Base-by-base conservation (phyloP, 2,329 filamentous ascomycete genomes). In the Pestalotiopsis sp. region DNA sequence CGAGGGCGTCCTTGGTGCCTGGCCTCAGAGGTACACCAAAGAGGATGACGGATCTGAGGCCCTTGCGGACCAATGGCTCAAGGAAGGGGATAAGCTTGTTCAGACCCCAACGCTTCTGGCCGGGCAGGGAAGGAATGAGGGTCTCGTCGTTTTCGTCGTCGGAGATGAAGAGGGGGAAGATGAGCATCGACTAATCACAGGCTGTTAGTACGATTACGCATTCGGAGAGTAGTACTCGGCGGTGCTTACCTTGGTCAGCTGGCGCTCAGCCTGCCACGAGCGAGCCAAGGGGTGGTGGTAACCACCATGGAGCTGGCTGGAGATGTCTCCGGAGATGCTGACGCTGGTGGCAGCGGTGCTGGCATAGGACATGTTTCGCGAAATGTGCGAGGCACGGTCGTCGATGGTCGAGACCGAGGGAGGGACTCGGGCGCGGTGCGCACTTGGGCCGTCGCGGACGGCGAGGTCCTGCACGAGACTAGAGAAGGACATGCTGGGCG, bases 131-230 rank as follows among this genome's bases (percentile, higher is more conserved):
- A 65, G 95, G 92, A 68, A 99, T 97, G 17, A 92, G 86, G 14
- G 91, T 92, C 83, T 98, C 93, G 83, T 98, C 95, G 77, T 98
- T 93, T 45, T 95, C 93, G 77, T 93, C 90, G 81, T 99, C 96
- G 76, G 96, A 97, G 73, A 99, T 90, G 84, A 99, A 99, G 73
- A 99, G 88, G 13, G 96, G 96, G 83, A 97, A 98, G 77, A 99
- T 98, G 76, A 99, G 91, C 96, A 98, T 98, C 49, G 95, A 96
- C 94, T 97, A 76, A 62, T 17, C 20, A 49, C 5, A 36, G 13
- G 20, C 14, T 14, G 39, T 70, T 60, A 68, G 61, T 11, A 9
- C 58, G 11, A 62, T 70, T 56, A 36, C 36, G 36, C 20, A 27
- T 52, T 25, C 12, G 62, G 27, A n/a, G 31, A 31, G 14, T n/a